These are phyloP conservation scores for Trichoderma sp. DNA, from an alignment of 2,329 filamentous ascomycete genomes.

Conservation along the genomic window DNA sequence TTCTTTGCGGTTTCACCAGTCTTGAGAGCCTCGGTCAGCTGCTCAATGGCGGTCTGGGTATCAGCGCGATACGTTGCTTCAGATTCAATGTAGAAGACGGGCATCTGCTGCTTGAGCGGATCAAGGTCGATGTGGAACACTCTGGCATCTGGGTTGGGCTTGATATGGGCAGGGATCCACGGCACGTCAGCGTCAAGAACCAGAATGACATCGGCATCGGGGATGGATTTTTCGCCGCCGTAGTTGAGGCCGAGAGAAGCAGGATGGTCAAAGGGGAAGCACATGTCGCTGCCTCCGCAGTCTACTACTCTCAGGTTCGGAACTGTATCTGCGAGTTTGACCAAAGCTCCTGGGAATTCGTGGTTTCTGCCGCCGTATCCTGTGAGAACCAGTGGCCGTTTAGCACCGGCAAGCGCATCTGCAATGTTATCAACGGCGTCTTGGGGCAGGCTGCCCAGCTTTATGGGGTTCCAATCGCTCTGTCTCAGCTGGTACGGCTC, in stretches of 20 bases:
- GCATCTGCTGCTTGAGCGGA: constrained; percentile 72
- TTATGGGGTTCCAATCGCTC: constrained; percentile 70
- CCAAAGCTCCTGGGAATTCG: constrained; percentile 61
- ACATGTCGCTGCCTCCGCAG: constrained; percentile 79
- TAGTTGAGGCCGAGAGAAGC: constrained; percentile 72
- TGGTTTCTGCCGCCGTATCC: constrained; percentile 75
- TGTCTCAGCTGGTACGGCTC: constrained; percentile 71
- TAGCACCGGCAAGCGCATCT: constrained; percentile 64
- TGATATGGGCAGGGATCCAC: constrained; percentile 81
- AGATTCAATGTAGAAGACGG: constrained; percentile 71
- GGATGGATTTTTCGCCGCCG: constrained; percentile 73
- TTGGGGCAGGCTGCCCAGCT: constrained; percentile 62
- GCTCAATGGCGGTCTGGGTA: constrained; percentile 65
- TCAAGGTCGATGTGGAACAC: constrained; percentile 69
- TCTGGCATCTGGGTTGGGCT: constrained; percentile 55
- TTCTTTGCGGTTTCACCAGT: constrained; percentile 49
- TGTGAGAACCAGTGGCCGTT: constrained; percentile 70
- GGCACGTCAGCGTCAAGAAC: constrained; percentile 90
- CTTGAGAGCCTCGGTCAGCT: constrained; percentile 67
- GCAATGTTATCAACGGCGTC: constrained; percentile 63
- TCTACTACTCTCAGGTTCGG: constrained; percentile 74
- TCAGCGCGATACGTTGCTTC: constrained; percentile 69
- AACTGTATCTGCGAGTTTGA: constrained; percentile 68
- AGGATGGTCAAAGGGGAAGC: constrained; percentile 72
- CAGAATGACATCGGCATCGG: constrained; percentile 79